Evolutionary conservation across 2,329 filamentous ascomycete species (phyloP), one percentile per base, ranked within the genome.

Genomic region (Trichoderma sp.): DNA sequence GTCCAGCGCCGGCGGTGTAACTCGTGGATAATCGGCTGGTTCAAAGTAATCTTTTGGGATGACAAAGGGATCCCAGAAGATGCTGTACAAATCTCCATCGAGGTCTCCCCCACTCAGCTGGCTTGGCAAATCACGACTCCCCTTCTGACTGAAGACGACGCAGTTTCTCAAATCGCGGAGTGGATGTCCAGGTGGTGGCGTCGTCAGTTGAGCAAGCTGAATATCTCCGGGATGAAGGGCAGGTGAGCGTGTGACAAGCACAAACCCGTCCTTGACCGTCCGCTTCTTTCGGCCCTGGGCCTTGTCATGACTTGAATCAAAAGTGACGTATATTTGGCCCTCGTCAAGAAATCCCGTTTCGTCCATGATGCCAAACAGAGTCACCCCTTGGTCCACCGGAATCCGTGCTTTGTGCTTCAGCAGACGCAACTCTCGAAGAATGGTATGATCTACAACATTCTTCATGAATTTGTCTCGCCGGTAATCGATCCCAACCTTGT

Each of bases 151-250:
- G 81, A 97, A 97, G 1, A 93, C 90, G 18, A 97, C 88, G 76
- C 94, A 95, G 79, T 97, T 97, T 2, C 86, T 85, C 1, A 95
- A 86, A 0, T 86, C 80, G 1, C 84, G 84, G 1, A 97, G 86
- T 0, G 93, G 90, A 18, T 93, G 94, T 0, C 85, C 83, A 0
- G 75, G 35, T 0, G 90, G 88, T 1, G 93, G 93, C 0, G 92
- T 88, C 1, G 92, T 87, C 11, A 93, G 93, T 3, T 81, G 82
- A 0, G 89, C 93, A 1, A 90, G 66, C 80, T 95, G 94, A 2
- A 97, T 88, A 80, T 97, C 95, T 0, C 95, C 95, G 0, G 94
- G 93, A 80, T 97, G 93, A 63, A 97, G 86, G 0, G 94, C 94
- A 0, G 95, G 95, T 1, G 93, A 94, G n/a, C 94, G 89, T 0